Evolutionary conservation across 2,329 filamentous ascomycete species (phyloP).

Genomic region (Trichoderma endophyticum): DNA sequence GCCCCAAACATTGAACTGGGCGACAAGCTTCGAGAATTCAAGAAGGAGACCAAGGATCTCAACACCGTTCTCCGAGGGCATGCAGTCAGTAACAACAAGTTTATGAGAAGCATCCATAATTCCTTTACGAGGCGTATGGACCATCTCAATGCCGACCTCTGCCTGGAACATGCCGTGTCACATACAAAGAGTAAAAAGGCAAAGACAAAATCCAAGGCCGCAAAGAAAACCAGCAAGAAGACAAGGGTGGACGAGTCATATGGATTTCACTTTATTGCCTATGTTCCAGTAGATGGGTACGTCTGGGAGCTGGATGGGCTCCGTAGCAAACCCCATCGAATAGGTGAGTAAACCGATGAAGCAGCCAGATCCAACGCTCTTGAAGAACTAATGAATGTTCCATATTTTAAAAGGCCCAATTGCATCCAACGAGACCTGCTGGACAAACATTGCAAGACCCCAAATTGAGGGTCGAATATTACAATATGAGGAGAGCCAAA

Average conservation of each 20-base stretch:
- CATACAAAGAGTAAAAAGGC: conserved; percentile 33
- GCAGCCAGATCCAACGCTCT: background rate
- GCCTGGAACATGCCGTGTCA: conserved; percentile 55
- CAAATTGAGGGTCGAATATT: conserved; percentile 67
- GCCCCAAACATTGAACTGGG: conserved; percentile 64
- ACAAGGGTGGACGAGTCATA: conserved; percentile 53
- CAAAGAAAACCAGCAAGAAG: conserved; percentile 38
- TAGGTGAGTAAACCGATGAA: conserved; percentile 28
- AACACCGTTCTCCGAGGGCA: conserved; percentile 72
- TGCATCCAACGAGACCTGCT: conserved; percentile 42
- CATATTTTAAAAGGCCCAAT: conserved; percentile 22
- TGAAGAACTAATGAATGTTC: background rate
- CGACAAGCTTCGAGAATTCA: conserved; percentile 67
- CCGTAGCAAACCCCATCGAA: conserved; percentile 59
- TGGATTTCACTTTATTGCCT: conserved; percentile 85
- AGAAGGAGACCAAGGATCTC: conserved; percentile 64
- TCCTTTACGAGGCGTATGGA: conserved; percentile 80
- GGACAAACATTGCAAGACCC: conserved; percentile 63
- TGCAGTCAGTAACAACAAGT: conserved; percentile 68
- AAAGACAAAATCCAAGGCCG: conserved; percentile 33
- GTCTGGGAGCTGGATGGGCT: conserved; percentile 91
- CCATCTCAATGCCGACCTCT: conserved; percentile 68
- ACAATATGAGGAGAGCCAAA: conserved; percentile 59
- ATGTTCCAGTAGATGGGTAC: conserved; percentile 68
- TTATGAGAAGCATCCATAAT: conserved; percentile 81